These are phyloP conservation scores for Citrus mangshanensis DNA, from an alignment of 345 rosid species.

Conservation along the genomic window DNA sequence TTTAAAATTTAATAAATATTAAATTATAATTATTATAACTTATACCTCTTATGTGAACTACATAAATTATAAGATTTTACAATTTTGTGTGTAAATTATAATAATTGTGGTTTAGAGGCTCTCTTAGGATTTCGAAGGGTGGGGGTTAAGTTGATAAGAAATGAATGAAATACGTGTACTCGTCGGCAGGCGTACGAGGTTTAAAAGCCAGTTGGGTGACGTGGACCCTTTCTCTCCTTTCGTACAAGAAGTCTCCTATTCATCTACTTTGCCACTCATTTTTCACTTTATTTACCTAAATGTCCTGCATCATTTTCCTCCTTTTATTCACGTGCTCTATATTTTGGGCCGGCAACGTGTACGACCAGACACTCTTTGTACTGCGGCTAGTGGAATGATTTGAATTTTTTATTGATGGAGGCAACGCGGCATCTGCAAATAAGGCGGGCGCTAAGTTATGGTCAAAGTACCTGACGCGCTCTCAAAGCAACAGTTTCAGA, in stretches of 20 bases:
- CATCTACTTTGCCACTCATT: background rate
- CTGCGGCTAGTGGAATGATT: background rate
- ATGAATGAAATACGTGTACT: slow-evolving; percentile 11
- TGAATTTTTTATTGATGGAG: background rate
- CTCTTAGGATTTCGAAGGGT: too few relatives aligned
- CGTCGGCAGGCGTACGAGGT: slow-evolving; percentile 55
- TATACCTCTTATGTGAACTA: too few relatives aligned
- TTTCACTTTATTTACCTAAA: slow-evolving; percentile 18
- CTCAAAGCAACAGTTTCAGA: too few relatives aligned
- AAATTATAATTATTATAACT: too few relatives aligned
- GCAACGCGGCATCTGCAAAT: background rate
- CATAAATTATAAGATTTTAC: too few relatives aligned
- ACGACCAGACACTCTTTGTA: background rate
- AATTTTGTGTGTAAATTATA: too few relatives aligned
- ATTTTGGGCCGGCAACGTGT: background rate
- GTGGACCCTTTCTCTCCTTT: slow-evolving; percentile 46
- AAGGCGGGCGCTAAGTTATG: too few relatives aligned
- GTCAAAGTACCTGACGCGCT: too few relatives aligned
- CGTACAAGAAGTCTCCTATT: background rate
- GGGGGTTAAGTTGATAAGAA: background rate
- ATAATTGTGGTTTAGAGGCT: too few relatives aligned
- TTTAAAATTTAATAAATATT: too few relatives aligned
- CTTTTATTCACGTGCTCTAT: background rate
- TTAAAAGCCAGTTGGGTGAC: slow-evolving; percentile 22
- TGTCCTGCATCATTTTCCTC: background rate